Percentiles rank a stretch among this genome's conserved stretches.
phyloP scores from a whole-genome alignment of 495 filamentous ascomycete genomes.

The Polyplosphaeria fusca region DNA sequence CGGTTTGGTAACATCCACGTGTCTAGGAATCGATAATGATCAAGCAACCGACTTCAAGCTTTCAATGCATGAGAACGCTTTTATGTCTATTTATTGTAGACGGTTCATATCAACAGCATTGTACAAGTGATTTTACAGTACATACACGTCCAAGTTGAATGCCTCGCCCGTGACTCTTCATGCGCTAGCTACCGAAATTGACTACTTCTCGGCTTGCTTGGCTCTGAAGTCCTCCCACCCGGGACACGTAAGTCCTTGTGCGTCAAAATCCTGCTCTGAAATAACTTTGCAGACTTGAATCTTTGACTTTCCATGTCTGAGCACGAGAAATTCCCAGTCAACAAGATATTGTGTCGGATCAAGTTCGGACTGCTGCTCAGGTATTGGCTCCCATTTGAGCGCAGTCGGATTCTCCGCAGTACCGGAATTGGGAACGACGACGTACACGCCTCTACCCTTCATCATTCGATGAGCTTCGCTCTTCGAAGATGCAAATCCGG shows the following conservation, averaged over 20 bases:
- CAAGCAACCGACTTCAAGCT: too few species aligned
- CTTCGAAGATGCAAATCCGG: constrained; percentile 63
- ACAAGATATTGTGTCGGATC: constrained; percentile 22
- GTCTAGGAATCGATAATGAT: too few species aligned
- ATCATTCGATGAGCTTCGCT: constrained; percentile 66
- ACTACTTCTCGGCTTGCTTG: too few species aligned
- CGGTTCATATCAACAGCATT: too few species aligned
- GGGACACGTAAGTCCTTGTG: constrained; percentile 12
- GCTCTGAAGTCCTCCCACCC: constrained; percentile 31
- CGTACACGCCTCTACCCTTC: constrained; percentile 56
- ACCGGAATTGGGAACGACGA: constrained; percentile 56
- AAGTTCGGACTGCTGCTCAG: not conserved
- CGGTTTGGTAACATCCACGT: too few species aligned
- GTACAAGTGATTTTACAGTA: too few species aligned
- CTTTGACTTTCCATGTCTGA: constrained; percentile 79
- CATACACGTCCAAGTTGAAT: too few species aligned
- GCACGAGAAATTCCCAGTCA: constrained; percentile 42
- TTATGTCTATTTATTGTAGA: too few species aligned
- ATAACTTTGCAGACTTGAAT: constrained; percentile 69
- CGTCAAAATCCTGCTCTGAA: constrained; percentile 61
- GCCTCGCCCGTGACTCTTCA: too few species aligned
- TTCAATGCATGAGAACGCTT: too few species aligned
- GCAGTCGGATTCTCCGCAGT: constrained; percentile 50
- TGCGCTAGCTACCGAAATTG: too few species aligned
- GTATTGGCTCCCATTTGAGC: constrained; percentile 57